Percentiles rank a stretch among this genome's conserved stretches.
phyloP scores from a whole-genome alignment of 495 filamentous ascomycete genomes.

The Neurospora sp. region DNA sequence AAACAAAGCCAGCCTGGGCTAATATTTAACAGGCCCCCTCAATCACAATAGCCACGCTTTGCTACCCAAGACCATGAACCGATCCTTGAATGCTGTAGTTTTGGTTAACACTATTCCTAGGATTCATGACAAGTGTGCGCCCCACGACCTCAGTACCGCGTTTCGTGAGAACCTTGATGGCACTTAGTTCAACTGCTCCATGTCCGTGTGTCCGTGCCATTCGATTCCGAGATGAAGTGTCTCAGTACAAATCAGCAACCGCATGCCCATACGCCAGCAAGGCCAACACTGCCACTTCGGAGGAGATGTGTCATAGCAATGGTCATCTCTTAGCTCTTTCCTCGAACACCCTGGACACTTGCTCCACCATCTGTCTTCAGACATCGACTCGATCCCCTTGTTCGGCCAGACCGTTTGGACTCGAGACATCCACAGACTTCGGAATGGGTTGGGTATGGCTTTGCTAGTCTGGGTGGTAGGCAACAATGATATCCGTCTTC shows the following conservation, averaged over 20 bases:
- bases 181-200: not conserved
- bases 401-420: not conserved
- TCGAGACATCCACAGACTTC: not conserved
- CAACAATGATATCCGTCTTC: not conserved
- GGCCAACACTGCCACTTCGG: not conserved
- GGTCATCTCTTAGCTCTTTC: not conserved
- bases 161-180: not conserved
- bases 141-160: not conserved
- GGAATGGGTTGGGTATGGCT: not conserved
- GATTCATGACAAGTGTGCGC: not conserved
- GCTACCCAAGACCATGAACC: not conserved
- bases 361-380: not conserved
- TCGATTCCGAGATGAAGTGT: not conserved
- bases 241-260: not conserved
- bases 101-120: not conserved
- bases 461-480: not conserved
- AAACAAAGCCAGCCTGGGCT: slow-evolving; percentile 17
- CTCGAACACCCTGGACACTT: not conserved
- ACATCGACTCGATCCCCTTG: not conserved
- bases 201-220: not conserved
- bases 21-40: not conserved
- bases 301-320: not conserved
- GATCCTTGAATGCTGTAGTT: not conserved
- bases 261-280: not conserved
- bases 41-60: not conserved